Evolutionary conservation across 352 stramenopile species (phyloP).

Genomic region (Pythium sukuiense): DNA sequence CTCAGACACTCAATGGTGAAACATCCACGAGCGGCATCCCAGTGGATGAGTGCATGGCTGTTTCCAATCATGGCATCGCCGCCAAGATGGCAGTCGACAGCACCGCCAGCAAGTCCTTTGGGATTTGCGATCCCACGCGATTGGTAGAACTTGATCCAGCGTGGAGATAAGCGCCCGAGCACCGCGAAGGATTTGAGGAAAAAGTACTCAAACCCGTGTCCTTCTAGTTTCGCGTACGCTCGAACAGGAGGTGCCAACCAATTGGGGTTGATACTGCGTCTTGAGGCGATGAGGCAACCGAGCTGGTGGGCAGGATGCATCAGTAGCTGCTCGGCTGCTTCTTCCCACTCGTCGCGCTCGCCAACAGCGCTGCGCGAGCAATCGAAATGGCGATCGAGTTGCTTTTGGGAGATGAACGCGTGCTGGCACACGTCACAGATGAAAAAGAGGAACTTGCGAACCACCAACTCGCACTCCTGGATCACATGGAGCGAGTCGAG

Average conservation of each 20-base stretch:
- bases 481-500: slow-evolving; percentile 36
- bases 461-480: slow-evolving; percentile 59
- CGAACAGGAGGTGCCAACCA: slow-evolving; percentile 32
- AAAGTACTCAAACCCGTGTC: slow-evolving; percentile 62
- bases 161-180: slow-evolving; percentile 55
- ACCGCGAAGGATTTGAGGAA: slow-evolving; percentile 65
- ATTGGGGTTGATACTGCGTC: slow-evolving; percentile 19
- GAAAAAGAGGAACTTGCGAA: slow-evolving; percentile 54
- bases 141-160: slow-evolving; percentile 66
- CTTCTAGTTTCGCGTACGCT: slow-evolving; percentile 77
- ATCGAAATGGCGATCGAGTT: slow-evolving; percentile 51
- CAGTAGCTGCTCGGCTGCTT: slow-evolving; percentile 19
- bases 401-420: slow-evolving; percentile 51
- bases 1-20: slow-evolving; percentile 80
- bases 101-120: slow-evolving; percentile 49
- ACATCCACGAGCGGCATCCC: slow-evolving; percentile 38
- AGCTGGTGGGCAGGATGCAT: slow-evolving; percentile 49
- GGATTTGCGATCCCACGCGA: slow-evolving; percentile 41
- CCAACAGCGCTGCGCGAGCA: background rate
- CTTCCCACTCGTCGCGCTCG: slow-evolving; percentile 5
- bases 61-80: slow-evolving; percentile 58
- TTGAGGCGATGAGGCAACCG: slow-evolving; percentile 23
- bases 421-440: slow-evolving; percentile 43
- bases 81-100: slow-evolving; percentile 73
- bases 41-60: slow-evolving; percentile 68